A percentile compares a stretch with the other conserved stretches of the same genome.
phyloP scores from a whole-genome alignment of 2,329 filamentous ascomycete genomes.

The Sphaerulina musiva region DNA sequence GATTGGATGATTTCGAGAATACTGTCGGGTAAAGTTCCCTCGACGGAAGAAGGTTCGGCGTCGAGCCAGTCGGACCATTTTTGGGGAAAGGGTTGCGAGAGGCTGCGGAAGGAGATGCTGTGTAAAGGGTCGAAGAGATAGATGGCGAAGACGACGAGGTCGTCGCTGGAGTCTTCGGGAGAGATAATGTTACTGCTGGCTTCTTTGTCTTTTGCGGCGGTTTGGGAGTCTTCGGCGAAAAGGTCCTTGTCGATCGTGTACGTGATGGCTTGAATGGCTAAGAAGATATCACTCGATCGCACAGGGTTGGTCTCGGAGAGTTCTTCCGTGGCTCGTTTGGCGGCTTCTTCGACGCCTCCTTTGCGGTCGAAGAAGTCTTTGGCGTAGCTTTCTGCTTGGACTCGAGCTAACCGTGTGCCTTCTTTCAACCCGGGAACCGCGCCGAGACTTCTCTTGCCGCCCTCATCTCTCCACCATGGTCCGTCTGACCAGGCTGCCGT shows the following conservation, averaged over 20 bases:
- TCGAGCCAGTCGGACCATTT: constrained; percentile 92
- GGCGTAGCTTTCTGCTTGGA: constrained; percentile 81
- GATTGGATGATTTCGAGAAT: constrained; percentile 75
- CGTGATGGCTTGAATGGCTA: constrained; percentile 83
- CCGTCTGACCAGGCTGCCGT: constrained; percentile 79
- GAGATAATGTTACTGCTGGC: neutral
- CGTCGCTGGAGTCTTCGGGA: constrained; percentile 47
- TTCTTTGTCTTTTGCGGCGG: constrained; percentile 4
- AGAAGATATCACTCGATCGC: constrained; percentile 86
- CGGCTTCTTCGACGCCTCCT: constrained; percentile 75
- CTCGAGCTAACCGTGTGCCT: constrained; percentile 84
- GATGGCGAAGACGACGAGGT: constrained; percentile 65
- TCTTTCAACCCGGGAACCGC: constrained; percentile 73
- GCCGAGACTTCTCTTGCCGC: constrained; percentile 64
- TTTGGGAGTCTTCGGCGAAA: constrained; percentile 52
- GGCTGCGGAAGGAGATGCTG: constrained; percentile 73
- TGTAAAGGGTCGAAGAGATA: constrained; percentile 85
- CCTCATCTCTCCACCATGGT: constrained; percentile 79
- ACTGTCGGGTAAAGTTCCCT: constrained; percentile 63
- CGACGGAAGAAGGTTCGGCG: constrained; percentile 46
- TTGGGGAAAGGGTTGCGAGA: constrained; percentile 76
- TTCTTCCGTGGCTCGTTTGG: constrained; percentile 69
- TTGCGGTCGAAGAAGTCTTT: constrained; percentile 71
- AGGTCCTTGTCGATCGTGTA: constrained; percentile 59
- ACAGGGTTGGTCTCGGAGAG: constrained; percentile 82